Evolutionary conservation across 805 yeast species (phyloP), one percentile per base, ranked within the genome.

Genomic region (Schizosaccharomyces cryophilus): DNA sequence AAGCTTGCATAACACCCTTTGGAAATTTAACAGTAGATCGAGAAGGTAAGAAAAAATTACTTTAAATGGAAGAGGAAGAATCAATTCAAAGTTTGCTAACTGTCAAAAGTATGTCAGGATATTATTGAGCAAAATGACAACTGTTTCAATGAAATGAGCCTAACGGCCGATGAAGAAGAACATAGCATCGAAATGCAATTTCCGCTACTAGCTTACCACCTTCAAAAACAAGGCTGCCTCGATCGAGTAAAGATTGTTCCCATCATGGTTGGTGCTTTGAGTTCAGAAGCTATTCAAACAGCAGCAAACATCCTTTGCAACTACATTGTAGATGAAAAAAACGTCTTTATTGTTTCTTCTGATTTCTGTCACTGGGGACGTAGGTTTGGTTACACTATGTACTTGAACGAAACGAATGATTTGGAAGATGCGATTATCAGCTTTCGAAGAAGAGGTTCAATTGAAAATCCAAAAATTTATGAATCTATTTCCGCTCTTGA

Each of bases 311-410:
- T 73, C 1, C 72, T 90, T 61, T 69, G 71, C 9, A 80, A 83
- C 1, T 83, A 77, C 66, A 67, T 87, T 61, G 69, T 69, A 5
- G 78, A 82, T 65, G 76, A 77, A 38, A 71, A 72, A 29, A 80
- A 80, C 66, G 82, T 87, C 1, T 85, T 93, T 69, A 80, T 87
- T 17, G 76, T 93, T 3, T 85, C 95, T 68, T 80, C 90, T 1
- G 98, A 93, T 73, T 93, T 93, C 67, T 89, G 96, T 68, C 98
- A 93, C 69, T 93, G 98, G 98, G 89, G 89, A 1, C 65, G 74
- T 2, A 70, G 86, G 47, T 84, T 84, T 67, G 78, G 77, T 15
- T 84, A 80, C 66, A 79, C 78, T 2, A 71, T 73, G 5, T 82
- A 80, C 64, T 74, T 81, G 0, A 66, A 74, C 15, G 69, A 70